Evolutionary conservation across 2,329 filamentous ascomycete species (phyloP), one percentile per base, ranked within the genome.

Genomic region (Didymella arachidicola): DNA sequence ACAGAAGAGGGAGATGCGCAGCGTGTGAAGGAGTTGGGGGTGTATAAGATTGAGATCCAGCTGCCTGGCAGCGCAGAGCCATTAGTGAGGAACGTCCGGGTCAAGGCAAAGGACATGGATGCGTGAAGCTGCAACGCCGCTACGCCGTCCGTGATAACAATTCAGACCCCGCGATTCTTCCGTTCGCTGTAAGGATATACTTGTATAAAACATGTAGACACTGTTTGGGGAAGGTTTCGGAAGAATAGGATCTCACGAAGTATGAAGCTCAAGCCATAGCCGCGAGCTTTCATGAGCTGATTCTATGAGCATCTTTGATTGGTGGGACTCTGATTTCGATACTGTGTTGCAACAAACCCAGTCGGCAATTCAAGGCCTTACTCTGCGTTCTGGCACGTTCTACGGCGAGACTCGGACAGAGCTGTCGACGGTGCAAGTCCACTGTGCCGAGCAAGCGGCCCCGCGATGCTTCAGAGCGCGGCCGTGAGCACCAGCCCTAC

Each of bases 1-100:
- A 64, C 71, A 32, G 73, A 77, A 39, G 73, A 76, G 45, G 72
- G 61, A 25, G 77, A 78, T 30, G 67, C 72, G 27, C 78, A 79
- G 57, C 78, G 79, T 42, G 78, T 87, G 45, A 86, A 85, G 76
- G 74, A 80, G 61, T 64, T 86, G 19, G 84, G 84, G 43, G 77
- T 79, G 53, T 86, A 80, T 70, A 78, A 79, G 57, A 75, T 86
- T 42, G 80, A 84, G 69, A 82, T 87, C 54, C 76, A 69, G 59
- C 66, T 84, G 46, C 80, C 80, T 50, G 83, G 83, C 7, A 77
- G 78, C n/a, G 74, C 77, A 43, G 70, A 75, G 53, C 60, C 72
- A 44, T 58, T 77, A 41, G 66, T 66, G 19, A 70, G 74, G 52
- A 74, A 63, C 43, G 62, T 77, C 36, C 70, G 73, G 39, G 63